Evolutionary conservation across 495 filamentous ascomycete genomes (phyloP).

Genomic region (Talaromyces ruber): DNA sequence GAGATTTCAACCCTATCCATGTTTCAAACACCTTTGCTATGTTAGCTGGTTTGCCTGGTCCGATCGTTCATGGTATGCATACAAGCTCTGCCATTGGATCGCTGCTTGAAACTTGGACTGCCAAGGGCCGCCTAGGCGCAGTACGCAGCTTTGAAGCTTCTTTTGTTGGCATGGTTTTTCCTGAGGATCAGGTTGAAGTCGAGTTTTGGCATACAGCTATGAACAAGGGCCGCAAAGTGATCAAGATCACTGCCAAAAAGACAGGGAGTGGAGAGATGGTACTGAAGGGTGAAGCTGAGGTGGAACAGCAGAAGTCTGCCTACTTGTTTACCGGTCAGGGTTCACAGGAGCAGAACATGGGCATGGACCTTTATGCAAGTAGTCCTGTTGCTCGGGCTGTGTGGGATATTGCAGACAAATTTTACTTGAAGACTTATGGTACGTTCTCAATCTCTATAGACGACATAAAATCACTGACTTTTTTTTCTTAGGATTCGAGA

Average conservation of each 20-base stretch:
- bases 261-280: constrained; percentile 18
- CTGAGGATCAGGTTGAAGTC: constrained; percentile 22
- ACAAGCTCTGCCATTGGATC: constrained; percentile 91
- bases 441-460: constrained; percentile 1
- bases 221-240: constrained; percentile 22
- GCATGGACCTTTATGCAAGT: constrained; percentile 28
- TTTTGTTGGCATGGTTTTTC: constrained; percentile 29
- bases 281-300: constrained; percentile 22
- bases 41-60: constrained; percentile 68
- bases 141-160: constrained; percentile 17
- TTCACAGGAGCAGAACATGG: constrained; percentile 31
- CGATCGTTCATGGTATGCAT: constrained; percentile 80
- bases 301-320: constrained; percentile 26
- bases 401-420: constrained; percentile 31
- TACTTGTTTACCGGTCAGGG: constrained; percentile 40
- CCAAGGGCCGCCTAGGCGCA: constrained; percentile 55
- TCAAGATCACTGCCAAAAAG: constrained; percentile 18
- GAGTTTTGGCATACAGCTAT: constrained; percentile 25
- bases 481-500: constrained; percentile 22
- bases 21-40: constrained; percentile 90
- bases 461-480: background rate
- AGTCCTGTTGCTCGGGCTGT: constrained; percentile 22
- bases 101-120: constrained; percentile 97
- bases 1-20: constrained; percentile 97
- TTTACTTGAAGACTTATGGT: constrained; percentile 29